Evolutionary conservation across 176 grass and related monocot species (phyloP), one percentile per base, ranked within the genome.

Genomic region (Paspalum vaginatum): DNA sequence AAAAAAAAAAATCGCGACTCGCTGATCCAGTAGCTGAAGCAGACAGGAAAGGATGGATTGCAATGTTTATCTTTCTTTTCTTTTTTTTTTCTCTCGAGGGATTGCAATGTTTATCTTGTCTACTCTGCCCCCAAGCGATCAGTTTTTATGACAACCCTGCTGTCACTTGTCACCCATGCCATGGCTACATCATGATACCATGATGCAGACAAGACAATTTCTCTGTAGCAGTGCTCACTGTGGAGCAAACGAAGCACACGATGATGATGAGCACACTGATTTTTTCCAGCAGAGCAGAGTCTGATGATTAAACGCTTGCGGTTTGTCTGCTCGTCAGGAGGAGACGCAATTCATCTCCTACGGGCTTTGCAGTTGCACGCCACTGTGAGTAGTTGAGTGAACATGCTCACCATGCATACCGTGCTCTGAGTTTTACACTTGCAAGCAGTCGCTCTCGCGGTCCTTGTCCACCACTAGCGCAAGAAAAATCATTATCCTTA

Each of bases 101-200:
- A 44, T 67, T 67, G 18, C 18, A 67, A 47, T 26, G 43, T 47
- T 69, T 69, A 69, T 69, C 66, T 69, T 47, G n/a, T n/a, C n/a
- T n/a, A n/a, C n/a, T n/a, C n/a, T n/a, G 11, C 25, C 18, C 3
- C 22, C 22, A 0, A 70, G 7, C 45, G 0, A 50, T 50, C 24
- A 27, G 24, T 50, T 25, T 27, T 50, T 7, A 50, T 50, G 68
- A 16, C 21, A 70, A 49, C 7, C 2, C 44, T 48, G 14, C 15
- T 48, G 12, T 48, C 67, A 9, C 13, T 26, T 49, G 45, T 27
- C 44, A 32, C 45, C 7, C 68, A 26, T 70, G 45, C 45, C 45
- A 70, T 70, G 22, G 0, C 22, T 27, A 60, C 58, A 26, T 61
- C 24, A 14, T 26, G 18, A 25, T 24, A n/a, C 13, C 13, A 48